Base-by-base conservation (phyloP, 345 rosid species). In the Euclidium syriacum region DNA sequence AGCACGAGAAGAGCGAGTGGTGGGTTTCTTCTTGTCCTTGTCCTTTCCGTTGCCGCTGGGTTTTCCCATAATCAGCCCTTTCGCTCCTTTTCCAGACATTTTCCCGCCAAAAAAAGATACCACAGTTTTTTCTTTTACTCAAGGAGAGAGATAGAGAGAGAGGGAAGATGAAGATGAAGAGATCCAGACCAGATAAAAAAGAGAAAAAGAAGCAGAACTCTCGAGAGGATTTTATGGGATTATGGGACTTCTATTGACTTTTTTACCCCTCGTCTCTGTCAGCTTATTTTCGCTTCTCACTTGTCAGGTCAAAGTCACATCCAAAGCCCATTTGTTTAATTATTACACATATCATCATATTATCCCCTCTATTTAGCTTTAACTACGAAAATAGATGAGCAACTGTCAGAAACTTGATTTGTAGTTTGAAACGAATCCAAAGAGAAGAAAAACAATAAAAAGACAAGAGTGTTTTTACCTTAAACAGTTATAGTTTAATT, bases 1-100 rank as follows among this genome's bases (percentile, higher is more conserved):
- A 62, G 95, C 95, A 7, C 95, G 90, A 52, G 88, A 80, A 53
- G 95, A 86, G 62, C 90, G 95, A 67, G 95, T 84, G 55, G 73
- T 75, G 26, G 90, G 90, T 68, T 80, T 80, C 73, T 82, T 84
- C 83, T 86, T 78, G 68, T 83, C 83, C 65, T 79, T 78, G 61
- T 83, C 82, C 63, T 79, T 78, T 18, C 70, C 85, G 62, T 77
- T 77, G 52, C 55, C 67, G 33, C 59, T 24, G 22, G 62, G 34
- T 61, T 75, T 79, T 27, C 78, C 82, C 71, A 56, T 79, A 25
- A 77, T 77, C 75, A 82, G 66, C 62, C 86, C 86, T 62, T 82
- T 82, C 10, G 86, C 83, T 12, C 83, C 86, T 73, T 81, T 81
- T 15, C 81, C 83, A 6, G 86, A 81, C 86, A 82, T 80, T 39